Conservation (phyloP, 805 yeast species). For the Schwanniomyces polymorphus region DNA sequence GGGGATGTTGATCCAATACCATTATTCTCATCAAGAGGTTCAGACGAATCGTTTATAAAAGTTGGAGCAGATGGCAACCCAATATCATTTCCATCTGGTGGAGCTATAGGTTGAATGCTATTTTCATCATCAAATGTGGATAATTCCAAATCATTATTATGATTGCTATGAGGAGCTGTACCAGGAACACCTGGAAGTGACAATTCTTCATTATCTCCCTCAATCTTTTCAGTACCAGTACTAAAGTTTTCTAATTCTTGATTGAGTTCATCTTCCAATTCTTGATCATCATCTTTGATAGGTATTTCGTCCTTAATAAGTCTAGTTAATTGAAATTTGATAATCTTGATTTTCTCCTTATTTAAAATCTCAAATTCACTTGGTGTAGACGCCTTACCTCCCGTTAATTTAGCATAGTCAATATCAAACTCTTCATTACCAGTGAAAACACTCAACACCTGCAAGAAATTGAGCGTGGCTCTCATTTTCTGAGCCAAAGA, state of each 20-base stretch:
- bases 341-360: slow-evolving; percentile 32
- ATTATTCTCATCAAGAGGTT: background rate
- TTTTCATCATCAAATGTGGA: background rate
- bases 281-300: slow-evolving; percentile 23
- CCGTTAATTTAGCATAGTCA: slow-evolving; percentile 33
- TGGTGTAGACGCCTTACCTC: slow-evolving; percentile 27
- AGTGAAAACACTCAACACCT: slow-evolving; percentile 25
- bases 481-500: slow-evolving; percentile 31
- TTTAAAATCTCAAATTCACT: slow-evolving; percentile 24
- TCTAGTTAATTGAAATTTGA: slow-evolving; percentile 39
- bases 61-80: background rate
- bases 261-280: slow-evolving; percentile 25
- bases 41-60: background rate
- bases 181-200: slow-evolving; percentile 21
- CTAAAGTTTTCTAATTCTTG: slow-evolving; percentile 17
- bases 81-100: background rate
- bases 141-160: background rate
- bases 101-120: background rate
- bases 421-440: slow-evolving; percentile 19
- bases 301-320: slow-evolving; percentile 37
- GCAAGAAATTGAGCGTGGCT: slow-evolving; percentile 36
- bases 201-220: slow-evolving; percentile 2
- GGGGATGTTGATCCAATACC: slow-evolving; percentile 1
- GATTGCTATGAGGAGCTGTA: background rate
- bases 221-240: background rate